Evolutionary conservation across 2,329 filamentous ascomycete species (phyloP), one percentile per base, ranked within the genome.

Genomic region (Diaporthe citri): DNA sequence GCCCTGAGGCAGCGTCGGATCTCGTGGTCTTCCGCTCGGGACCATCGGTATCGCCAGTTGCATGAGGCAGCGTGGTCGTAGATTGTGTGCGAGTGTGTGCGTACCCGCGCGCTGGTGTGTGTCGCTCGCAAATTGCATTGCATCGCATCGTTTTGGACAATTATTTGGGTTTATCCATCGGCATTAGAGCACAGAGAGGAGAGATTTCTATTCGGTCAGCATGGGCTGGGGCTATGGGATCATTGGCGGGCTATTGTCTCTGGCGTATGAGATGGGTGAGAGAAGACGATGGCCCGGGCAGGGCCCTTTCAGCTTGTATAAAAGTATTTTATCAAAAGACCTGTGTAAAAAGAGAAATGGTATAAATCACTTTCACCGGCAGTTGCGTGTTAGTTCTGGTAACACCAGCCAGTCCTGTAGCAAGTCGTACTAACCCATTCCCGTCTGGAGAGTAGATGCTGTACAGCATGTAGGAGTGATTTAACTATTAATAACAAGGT

Each of bases 31-130:
- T 64, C 71, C 8, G 60, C 60, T 20, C 46, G 39, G 57, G 71
- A 72, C 25, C 60, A 64, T 39, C 48, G 48, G 39, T 64, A 64
- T 17, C 71, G 71, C 31, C 71, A 72, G 36, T 28, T 72, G 36
- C 57, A 72, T 28, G 71, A 72, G 25, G 46, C 46, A 12, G 57
- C 71, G 25, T 72, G 59, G 57, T 55, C 5, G 9, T 64, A 64
- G 56, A 52, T 10, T 15, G 22, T 64, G 39, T 52, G 43, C 46
- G 9, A 9, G 6, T 41, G 28, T 17, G 0, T 67, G 20, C 22
- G 3, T 43, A 15, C 13, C 20, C 51, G 25, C 13, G 48, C 22
- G 12, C 51, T 13, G 25, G 13, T 17, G 22, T 22, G 64, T 20
- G 39, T 7, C n/a, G 15, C n/a, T 31, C n/a, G 46, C 46, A 39